These are phyloP conservation scores for Candida sanyiensis DNA, from an alignment of 805 yeast genomes.

Conservation along the genomic window DNA sequence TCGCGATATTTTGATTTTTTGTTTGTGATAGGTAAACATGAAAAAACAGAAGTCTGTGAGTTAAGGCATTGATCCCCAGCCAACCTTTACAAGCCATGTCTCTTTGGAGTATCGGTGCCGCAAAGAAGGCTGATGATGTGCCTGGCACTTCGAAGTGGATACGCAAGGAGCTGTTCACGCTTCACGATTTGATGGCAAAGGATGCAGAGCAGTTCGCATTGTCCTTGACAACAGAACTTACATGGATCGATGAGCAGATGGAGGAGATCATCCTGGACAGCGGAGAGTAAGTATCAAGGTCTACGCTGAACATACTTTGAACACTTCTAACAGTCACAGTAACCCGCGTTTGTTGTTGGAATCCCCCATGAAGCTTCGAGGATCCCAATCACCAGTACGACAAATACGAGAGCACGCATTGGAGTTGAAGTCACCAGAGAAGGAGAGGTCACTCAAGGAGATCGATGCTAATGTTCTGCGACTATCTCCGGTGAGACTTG, in stretches of 20 bases:
- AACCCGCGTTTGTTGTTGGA: conserved; percentile 24
- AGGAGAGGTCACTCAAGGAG: conserved; percentile 11
- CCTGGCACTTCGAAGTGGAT: conserved; percentile 53
- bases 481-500: conserved; percentile 22
- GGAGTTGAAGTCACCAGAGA: conserved; percentile 15
- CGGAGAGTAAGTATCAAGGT: conserved; percentile 19
- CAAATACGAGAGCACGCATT: conserved; percentile 21
- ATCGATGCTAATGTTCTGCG: conserved; percentile 13
- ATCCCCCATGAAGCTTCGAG: conserved; percentile 25
- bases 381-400: conserved; percentile 25
- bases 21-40: conserved; percentile 12
- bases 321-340: conserved; percentile 16
- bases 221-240: conserved; percentile 34
- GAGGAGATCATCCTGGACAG: conserved; percentile 26
- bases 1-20: conserved; percentile 2
- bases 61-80: too few relatives aligned
- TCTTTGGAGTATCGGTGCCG: conserved; percentile 27
- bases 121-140: conserved; percentile 25
- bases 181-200: conserved; percentile 33
- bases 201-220: conserved; percentile 36
- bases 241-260: conserved; percentile 39
- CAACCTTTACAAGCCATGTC: conserved; percentile 16
- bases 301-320: conserved; percentile 3
- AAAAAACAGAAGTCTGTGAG: too few relatives aligned
- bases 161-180: conserved; percentile 36